Evolutionary conservation across 257 asterid genomes (phyloP), one percentile per base, ranked within the genome.

Genomic region (Nyctanthes arbortristis): DNA sequence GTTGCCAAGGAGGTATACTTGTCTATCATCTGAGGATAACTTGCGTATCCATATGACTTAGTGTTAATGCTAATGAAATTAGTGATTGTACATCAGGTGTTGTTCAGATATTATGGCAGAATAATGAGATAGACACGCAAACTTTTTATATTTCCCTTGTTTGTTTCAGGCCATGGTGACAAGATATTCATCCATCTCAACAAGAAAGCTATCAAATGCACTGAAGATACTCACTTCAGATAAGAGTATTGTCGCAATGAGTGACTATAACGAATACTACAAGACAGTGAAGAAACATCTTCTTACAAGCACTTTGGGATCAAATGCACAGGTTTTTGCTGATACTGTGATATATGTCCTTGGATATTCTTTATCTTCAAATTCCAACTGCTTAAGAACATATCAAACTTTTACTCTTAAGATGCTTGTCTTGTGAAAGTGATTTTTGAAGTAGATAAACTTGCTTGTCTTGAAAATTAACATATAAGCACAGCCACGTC

Each of bases 1-100:
- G 79, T 88, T 61, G 90, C 77, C 13, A 88, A 85, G 84, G 92
- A 88, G 95, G 92, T 88, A 60, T n/a, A n/a, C n/a, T n/a, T n/a
- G n/a, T n/a, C n/a, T n/a, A n/a, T n/a, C n/a, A n/a, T n/a, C n/a
- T n/a, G n/a, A n/a, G n/a, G n/a, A n/a, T n/a, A n/a, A n/a, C n/a
- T n/a, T n/a, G n/a, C n/a, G n/a, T n/a, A n/a, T n/a, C n/a, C n/a
- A n/a, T n/a, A n/a, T n/a, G n/a, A n/a, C n/a, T n/a, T n/a, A n/a
- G n/a, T n/a, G n/a, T n/a, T n/a, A n/a, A n/a, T n/a, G n/a, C n/a
- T n/a, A n/a, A n/a, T n/a, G n/a, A n/a, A n/a, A n/a, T n/a, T n/a
- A n/a, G n/a, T n/a, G n/a, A n/a, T n/a, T n/a, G n/a, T n/a, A n/a
- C n/a, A n/a, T n/a, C n/a, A n/a, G n/a, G n/a, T n/a, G n/a, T n/a